These are phyloP conservation scores for Cryphonectria naterciae DNA, from an alignment of 2,329 filamentous ascomycete species.

Conservation along the genomic window DNA sequence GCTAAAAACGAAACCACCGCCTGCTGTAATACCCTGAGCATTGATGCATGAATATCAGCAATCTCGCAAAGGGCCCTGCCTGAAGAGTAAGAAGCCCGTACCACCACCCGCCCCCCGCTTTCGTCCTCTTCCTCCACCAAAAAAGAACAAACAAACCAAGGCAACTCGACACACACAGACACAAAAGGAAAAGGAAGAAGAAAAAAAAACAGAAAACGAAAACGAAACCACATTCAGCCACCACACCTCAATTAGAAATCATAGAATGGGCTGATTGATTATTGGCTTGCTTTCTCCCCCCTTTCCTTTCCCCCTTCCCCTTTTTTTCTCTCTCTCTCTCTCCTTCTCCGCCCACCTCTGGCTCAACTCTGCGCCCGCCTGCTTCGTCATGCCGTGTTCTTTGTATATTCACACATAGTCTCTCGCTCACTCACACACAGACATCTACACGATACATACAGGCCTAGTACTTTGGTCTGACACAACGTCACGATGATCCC, in stretches of 20 bases:
- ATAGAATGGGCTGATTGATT: not conserved
- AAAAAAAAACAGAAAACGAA: not conserved
- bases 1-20: conserved; percentile 1
- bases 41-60: conserved; percentile 29
- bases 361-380: conserved; percentile 27
- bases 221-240: not conserved
- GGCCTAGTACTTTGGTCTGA: no score
- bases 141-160: not conserved
- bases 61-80: conserved; percentile 20
- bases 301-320: not conserved
- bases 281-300: not conserved
- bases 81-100: not conserved
- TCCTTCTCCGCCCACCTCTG: not conserved
- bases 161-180: not conserved
- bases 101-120: not conserved
- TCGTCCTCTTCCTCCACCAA: not conserved
- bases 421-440: not conserved
- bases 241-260: not conserved
- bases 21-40: conserved; percentile 7
- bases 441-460: not conserved
- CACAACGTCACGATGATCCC: not conserved
- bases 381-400: not conserved
- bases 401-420: not conserved
- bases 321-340: not conserved
- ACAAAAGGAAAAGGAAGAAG: not conserved